phyloP scores from a whole-genome alignment of 2,329 filamentous ascomycete genomes.

The Biscogniauxia marginata region DNA sequence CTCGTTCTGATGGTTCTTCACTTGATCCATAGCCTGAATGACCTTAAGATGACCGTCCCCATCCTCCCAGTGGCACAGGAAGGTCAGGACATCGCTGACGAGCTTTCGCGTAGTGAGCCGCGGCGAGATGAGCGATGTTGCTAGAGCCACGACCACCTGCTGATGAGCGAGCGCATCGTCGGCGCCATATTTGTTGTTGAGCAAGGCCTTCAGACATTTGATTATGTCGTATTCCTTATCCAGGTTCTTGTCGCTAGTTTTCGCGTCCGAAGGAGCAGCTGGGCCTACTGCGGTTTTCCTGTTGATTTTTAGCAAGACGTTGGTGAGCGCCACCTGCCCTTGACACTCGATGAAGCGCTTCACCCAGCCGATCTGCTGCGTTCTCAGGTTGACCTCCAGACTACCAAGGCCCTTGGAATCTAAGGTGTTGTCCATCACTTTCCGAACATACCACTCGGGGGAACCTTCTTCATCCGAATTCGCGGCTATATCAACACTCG shows the following conservation, averaged over 20 bases:
- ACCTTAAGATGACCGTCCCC: conserved; percentile 90
- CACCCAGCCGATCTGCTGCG: conserved; percentile 97
- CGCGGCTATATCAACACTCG: conserved; percentile 67
- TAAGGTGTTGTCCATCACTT: conserved; percentile 93
- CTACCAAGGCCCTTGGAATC: conserved; percentile 89
- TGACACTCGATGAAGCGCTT: conserved; percentile 96
- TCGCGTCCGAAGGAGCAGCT: conserved; percentile 57
- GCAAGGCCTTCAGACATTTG: conserved; percentile 93
- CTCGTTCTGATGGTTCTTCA: conserved; percentile 84
- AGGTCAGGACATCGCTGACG: conserved; percentile 93
- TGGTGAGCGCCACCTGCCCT: conserved; percentile 93
- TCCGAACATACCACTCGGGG: conserved; percentile 96
- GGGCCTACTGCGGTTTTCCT: conserved; percentile 76
- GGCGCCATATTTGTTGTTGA: conserved; percentile 99
- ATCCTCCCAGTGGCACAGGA: conserved; percentile 88
- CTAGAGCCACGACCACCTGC: conserved; percentile 84
- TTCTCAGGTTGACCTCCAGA: conserved; percentile 89
- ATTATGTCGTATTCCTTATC: conserved; percentile 96
- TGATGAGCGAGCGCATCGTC: conserved; percentile 91
- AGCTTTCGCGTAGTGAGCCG: conserved; percentile 89
- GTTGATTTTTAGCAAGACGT: conserved; percentile 90
- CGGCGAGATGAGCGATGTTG: conserved; percentile 82
- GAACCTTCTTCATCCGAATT: conserved; percentile 92
- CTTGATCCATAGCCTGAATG: conserved; percentile 85
- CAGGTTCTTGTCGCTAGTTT: conserved; percentile 70